Base-by-base conservation (phyloP, 805 yeast species). In the Wickerhamiella sorbophila region DNA sequence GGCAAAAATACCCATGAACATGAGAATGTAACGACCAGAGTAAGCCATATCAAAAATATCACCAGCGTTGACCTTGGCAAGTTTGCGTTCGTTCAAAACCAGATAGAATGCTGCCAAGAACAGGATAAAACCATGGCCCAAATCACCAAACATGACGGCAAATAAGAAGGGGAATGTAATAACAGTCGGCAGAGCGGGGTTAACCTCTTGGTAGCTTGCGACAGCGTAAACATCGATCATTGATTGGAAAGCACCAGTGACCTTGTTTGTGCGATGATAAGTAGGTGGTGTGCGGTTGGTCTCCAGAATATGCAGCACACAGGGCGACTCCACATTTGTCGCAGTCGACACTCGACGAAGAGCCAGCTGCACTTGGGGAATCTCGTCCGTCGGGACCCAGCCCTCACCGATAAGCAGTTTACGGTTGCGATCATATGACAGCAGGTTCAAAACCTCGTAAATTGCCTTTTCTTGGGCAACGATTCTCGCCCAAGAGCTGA, bases 81-180 rank as follows among this genome's bases (percentile, higher is more conserved):
- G 72, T 48, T 71, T 69, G 47, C 69, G 71, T 61, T 91, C 98
- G 57, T 80, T 78, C 39, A 76, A 49, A 9, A 91, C 86, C 48
- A 91, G 65, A 24, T 64, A 61, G 40, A 75, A 62, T 1, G 93
- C 94, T 15, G 85, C 83, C 43, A 80, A 60, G 42, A 79, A 71
- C 60, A 91, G 66, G 38, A 91, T 73, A 45, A 86, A 72, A 4
- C 98, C 98, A 65, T 91, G 98, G 14, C 98, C 98, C 45, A 87
- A 59, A 66, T 91, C 98, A 68, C 98, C 98, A 68, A 91, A 91
- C 98, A 91, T 91, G 54, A 91, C 80, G 22, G 98, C 96, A 65
- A 91, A 91, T 94, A 91, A 82, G 61, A 91, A 91, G 19, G 98
- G 98, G 67, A 91, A 91, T 0, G 98, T 91, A 20, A 91, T 79